These are phyloP conservation scores for Juncus inflexus DNA, from an alignment of 176 grass and related monocot genomes.

Conservation along the genomic window DNA sequence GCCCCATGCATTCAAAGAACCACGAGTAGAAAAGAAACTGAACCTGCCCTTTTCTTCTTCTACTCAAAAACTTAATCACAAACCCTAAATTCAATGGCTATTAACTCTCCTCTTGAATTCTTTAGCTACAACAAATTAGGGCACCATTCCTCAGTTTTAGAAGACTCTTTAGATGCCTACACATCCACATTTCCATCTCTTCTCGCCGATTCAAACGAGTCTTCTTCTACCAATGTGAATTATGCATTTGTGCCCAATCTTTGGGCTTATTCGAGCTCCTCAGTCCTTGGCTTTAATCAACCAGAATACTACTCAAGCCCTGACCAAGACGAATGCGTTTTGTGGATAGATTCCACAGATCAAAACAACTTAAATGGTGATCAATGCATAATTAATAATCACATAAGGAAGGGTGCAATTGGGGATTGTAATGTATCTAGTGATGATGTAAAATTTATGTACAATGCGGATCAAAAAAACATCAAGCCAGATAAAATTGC, in stretches of 20 bases:
- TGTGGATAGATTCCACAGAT: conserved; percentile 15
- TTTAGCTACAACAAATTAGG: background rate
- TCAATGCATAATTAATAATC: background rate
- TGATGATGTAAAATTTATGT: background rate
- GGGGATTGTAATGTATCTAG: background rate
- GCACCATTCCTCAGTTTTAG: background rate
- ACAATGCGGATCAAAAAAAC: background rate
- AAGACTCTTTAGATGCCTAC: conserved; percentile 2
- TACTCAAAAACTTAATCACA: background rate
- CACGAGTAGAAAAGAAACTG: conserved; percentile 3
- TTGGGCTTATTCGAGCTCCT: conserved; percentile 20
- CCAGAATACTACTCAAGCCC: conserved; percentile 14
- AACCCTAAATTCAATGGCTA: conserved; percentile 2
- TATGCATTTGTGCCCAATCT: conserved; percentile 8
- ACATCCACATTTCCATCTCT: background rate
- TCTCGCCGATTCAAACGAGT: conserved; percentile 19
- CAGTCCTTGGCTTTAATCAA: conserved; percentile 25
- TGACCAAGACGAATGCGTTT: conserved; percentile 13
- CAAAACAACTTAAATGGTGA: conserved; percentile 1
- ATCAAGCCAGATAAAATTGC: background rate
- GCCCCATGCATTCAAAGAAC: conserved; percentile 23
- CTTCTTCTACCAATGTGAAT: background rate
- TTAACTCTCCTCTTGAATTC: conserved; percentile 19
- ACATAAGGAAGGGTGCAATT: conserved; percentile 6
- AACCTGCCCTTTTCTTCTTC: conserved; percentile 4